Evolutionary conservation across 495 filamentous ascomycete species (phyloP), one percentile per base, ranked within the genome.

Genomic region (Neurospora sp.): DNA sequence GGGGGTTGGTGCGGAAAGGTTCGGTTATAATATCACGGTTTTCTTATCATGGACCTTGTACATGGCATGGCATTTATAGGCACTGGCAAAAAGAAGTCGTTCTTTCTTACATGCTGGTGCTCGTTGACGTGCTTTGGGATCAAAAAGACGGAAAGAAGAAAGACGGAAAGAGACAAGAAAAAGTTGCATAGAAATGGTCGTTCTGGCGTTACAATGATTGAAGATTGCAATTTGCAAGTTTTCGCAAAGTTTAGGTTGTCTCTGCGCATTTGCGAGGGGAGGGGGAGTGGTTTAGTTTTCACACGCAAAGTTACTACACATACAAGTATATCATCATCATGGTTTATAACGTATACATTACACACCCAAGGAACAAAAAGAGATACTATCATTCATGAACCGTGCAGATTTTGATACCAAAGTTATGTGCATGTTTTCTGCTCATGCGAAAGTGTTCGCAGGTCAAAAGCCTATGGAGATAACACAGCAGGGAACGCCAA

Each of bases 131-230:
- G 54, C 54, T 35, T 66, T 8, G 12, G 37, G 70, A 39, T 20
- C 20, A 9, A 40, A 37, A 40, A 38, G 71, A 69, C 18, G 37
- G 23, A 20, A n/a, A 41, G 35, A 23, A 23, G 66, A 23, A 39
- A 40, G 38, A 42, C 10, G 69, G 54, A 38, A 46, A 39, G 11
- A 41, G n/a, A 39, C n/a, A 12, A 12, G 37, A 14, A 69, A 71
- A 72, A 69, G 44, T 75, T 79, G 77, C 74, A 77, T 76, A 77
- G 75, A 71, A 9, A 66, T n/a, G 74, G 77, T 74, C 70, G 74
- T 75, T 78, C 10, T 72, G 77, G 76, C 74, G 74, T 78, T 73
- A 46, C 16, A 14, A 31, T 66, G 23, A 59, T 9, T 18, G 54
- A 66, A 66, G 2, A 35, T 66, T 66, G 54, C 54, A 66, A 66